A percentile compares a stretch with the other conserved stretches of the same genome.
These are phyloP conservation scores for Alternaria ethzedia DNA, from an alignment of 2,329 filamentous ascomycete species.

Conservation along the genomic window DNA sequence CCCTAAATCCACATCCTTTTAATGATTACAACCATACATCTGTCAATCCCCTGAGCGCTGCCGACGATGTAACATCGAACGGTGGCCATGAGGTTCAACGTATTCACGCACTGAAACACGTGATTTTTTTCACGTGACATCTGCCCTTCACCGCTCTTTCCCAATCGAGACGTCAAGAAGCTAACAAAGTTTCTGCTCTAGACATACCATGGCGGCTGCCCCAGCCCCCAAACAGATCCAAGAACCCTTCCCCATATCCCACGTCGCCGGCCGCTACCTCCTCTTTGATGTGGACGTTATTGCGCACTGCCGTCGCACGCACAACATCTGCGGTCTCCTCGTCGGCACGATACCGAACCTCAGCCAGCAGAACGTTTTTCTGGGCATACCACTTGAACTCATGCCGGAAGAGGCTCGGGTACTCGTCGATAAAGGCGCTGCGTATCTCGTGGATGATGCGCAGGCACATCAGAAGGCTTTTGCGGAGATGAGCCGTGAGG, in stretches of 20 bases:
- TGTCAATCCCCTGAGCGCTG: constrained; percentile 80
- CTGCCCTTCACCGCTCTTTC: too few relatives aligned
- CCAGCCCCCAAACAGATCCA: constrained; percentile 39
- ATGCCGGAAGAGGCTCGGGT: constrained; percentile 88
- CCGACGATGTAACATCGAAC: constrained; percentile 54
- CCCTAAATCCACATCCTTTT: too few relatives aligned
- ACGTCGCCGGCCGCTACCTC: constrained; percentile 80
- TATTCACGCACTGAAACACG: too few relatives aligned
- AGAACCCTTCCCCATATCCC: constrained; percentile 78
- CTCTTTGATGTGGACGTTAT: constrained; percentile 87
- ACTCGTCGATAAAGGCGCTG: constrained; percentile 77
- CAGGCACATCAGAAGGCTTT: constrained; percentile 72
- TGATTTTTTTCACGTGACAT: too few relatives aligned
- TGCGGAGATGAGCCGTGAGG: constrained; percentile 61
- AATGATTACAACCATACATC: too few relatives aligned
- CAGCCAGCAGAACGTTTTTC: constrained; percentile 93
- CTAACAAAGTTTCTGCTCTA: constrained; percentile 20
- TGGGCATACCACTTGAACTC: constrained; percentile 85
- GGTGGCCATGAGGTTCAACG: constrained; percentile 40
- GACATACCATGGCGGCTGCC: constrained; percentile 40
- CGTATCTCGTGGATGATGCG: constrained; percentile 81
- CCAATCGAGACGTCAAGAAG: too few relatives aligned
- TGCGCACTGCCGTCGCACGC: constrained; percentile 75
- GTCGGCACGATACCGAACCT: constrained; percentile 89
- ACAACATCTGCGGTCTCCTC: constrained; percentile 86